phyloP scores from a whole-genome alignment of 2,329 filamentous ascomycete genomes.

The Pseudogymnoascus sp. region DNA sequence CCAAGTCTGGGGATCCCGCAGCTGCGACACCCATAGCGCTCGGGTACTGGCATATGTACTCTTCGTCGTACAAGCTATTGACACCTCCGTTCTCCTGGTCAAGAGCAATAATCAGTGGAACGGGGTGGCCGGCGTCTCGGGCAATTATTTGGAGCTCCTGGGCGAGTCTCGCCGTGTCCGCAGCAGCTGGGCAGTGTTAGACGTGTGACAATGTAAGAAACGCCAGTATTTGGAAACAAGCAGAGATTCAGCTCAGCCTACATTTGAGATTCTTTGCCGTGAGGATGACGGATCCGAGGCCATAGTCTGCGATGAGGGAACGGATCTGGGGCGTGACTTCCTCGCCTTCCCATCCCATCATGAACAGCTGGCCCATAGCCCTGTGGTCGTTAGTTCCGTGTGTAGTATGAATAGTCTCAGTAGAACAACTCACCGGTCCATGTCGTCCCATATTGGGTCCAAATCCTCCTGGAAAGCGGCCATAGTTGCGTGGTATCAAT shows the following conservation, averaged over 20 bases:
- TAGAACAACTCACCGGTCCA: slow-evolving; percentile 20
- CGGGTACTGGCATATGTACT: slow-evolving; percentile 92
- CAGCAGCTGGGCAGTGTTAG: slow-evolving; percentile 56
- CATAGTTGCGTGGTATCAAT: slow-evolving; percentile 27
- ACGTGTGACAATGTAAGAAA: neutral
- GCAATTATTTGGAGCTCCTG: slow-evolving; percentile 91
- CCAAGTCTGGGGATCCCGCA: slow-evolving; percentile 73
- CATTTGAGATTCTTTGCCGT: slow-evolving; percentile 82
- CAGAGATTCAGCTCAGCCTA: slow-evolving; percentile 37
- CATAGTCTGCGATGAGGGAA: slow-evolving; percentile 71
- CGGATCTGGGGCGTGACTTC: slow-evolving; percentile 76
- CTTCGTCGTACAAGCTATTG: slow-evolving; percentile 92
- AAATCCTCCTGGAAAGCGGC: slow-evolving; percentile 39
- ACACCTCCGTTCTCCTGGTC: slow-evolving; percentile 98
- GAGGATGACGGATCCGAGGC: slow-evolving; percentile 79
- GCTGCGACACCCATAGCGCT: slow-evolving; percentile 97
- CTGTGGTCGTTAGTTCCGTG: slow-evolving; percentile 31
- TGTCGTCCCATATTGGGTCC: slow-evolving; percentile 44
- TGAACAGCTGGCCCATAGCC: slow-evolving; percentile 68
- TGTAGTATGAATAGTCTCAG: slow-evolving; percentile 23
- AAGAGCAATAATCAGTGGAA: slow-evolving; percentile 80
- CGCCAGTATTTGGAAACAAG: neutral
- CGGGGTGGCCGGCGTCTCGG: slow-evolving; percentile 78
- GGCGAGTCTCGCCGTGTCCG: slow-evolving; percentile 80
- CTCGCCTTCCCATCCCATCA: slow-evolving; percentile 81